phyloP scores from a whole-genome alignment of 345 rosid genomes.

The Hibiscus trionum region DNA sequence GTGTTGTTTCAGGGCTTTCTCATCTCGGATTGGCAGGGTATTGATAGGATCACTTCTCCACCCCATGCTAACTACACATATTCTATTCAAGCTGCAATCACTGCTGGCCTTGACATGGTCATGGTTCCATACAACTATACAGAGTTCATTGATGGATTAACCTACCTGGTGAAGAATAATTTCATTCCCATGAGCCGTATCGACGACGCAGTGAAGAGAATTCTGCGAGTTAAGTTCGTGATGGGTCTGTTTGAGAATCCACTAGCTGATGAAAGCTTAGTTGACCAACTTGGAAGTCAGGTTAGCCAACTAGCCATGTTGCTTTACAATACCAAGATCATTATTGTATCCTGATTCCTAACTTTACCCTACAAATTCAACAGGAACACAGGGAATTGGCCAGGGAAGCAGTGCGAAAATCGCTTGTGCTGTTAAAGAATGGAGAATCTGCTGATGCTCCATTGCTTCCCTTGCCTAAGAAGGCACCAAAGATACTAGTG shows the following conservation, averaged over 20 bases:
- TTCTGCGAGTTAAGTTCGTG: constrained; percentile 48
- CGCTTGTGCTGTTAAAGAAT: constrained; percentile 55
- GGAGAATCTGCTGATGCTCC: constrained; percentile 30
- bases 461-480: constrained; percentile 56
- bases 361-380: neutral
- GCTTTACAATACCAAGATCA: neutral
- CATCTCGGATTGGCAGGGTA: constrained; percentile 54
- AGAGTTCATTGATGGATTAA: constrained; percentile 44
- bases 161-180: constrained; percentile 34
- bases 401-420: constrained; percentile 63
- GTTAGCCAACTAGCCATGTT: constrained; percentile 15
- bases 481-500: constrained; percentile 46
- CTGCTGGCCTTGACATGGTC: constrained; percentile 65
- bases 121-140: constrained; percentile 52
- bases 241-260: constrained; percentile 52
- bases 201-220: constrained; percentile 61
- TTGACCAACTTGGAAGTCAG: constrained; percentile 47
- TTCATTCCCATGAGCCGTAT: constrained; percentile 53
- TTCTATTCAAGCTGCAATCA: constrained; percentile 35
- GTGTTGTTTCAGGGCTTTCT: constrained; percentile 42
- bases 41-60: constrained; percentile 57
- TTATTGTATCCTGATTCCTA: neutral
- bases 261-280: constrained; percentile 36
- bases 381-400: constrained; percentile 59
- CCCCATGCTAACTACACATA: constrained; percentile 55